Evolutionary conservation across 139 green algal genomes (phyloP).

Genomic region (Tetradesmus lagerheimii): DNA sequence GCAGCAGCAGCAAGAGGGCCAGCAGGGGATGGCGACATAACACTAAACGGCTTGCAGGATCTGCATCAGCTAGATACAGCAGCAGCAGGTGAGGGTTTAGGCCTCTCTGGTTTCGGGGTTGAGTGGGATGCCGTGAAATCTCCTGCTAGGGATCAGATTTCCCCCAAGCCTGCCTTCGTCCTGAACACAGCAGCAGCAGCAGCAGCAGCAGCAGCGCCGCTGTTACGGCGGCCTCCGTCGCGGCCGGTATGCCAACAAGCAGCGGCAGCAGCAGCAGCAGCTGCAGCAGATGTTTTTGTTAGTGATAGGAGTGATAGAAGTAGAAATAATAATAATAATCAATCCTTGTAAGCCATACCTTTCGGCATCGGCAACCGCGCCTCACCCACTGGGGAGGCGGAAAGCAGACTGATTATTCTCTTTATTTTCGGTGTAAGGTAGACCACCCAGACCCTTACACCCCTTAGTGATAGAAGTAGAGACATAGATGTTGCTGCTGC

Average conservation of each 20-base stretch:
- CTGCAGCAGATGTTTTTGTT: no score
- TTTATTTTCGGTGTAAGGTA: no score
- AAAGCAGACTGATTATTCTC: no score
- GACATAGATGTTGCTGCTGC: neutral
- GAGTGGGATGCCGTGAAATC: neutral
- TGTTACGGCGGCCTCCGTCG: neutral
- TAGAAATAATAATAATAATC: no score
- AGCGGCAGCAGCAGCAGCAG: no score
- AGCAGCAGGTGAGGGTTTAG: neutral
- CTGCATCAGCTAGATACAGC: neutral
- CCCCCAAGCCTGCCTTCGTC: neutral
- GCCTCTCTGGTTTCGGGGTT: neutral
- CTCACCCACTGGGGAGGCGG: no score
- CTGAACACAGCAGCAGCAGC: neutral
- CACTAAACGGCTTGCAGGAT: neutral
- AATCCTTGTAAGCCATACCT: no score
- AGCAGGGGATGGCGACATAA: neutral
- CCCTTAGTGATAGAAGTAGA: no score
- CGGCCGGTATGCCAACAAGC: neutral
- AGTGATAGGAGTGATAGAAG: no score
- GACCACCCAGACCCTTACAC: no score
- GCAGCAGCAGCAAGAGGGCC: conserved; percentile 21
- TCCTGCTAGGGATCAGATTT: neutral
- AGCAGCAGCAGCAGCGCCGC: neutral
- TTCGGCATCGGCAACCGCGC: no score